These are phyloP conservation scores for Hamamelis virginiana DNA, from an alignment of 164 flowering plant species.

Conservation along the genomic window DNA sequence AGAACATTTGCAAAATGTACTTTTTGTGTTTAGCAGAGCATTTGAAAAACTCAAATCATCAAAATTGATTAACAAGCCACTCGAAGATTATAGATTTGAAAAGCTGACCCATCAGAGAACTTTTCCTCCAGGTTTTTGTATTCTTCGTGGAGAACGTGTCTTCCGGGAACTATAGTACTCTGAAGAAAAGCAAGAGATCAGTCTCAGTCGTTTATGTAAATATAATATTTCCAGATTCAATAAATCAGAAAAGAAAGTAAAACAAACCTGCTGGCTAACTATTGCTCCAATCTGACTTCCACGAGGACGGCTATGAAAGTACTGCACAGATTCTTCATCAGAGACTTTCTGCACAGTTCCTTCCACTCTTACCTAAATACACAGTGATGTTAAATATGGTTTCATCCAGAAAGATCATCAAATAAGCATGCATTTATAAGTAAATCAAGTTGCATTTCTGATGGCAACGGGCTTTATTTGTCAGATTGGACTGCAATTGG, in stretches of 20 bases:
- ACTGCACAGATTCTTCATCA: constrained; percentile 83
- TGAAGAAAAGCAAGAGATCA: constrained; percentile 26
- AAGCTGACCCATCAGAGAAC: constrained; percentile 74
- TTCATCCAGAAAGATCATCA: constrained; percentile 1
- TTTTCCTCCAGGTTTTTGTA: constrained; percentile 67
- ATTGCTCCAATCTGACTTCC: constrained; percentile 95
- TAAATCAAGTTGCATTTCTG: background rate
- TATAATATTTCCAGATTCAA: background rate
- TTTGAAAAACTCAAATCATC: background rate
- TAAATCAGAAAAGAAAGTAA: constrained; percentile 2
- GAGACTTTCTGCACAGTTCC: constrained; percentile 83
- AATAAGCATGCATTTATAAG: background rate
- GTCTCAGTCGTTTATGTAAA: background rate
- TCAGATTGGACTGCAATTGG: background rate
- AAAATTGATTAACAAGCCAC: background rate
- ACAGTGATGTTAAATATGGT: background rate
- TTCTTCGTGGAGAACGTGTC: constrained; percentile 57
- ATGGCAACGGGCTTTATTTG: background rate
- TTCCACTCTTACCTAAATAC: constrained; percentile 79
- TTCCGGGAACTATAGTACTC: constrained; percentile 82
- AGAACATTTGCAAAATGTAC: background rate
- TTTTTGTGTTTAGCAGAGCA: background rate
- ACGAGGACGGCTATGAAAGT: constrained; percentile 89
- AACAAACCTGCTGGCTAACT: constrained; percentile 76
- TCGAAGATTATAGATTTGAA: background rate